Evolutionary conservation across 331 rosid genomes (phyloP).

Genomic region (Quercus phellos): DNA sequence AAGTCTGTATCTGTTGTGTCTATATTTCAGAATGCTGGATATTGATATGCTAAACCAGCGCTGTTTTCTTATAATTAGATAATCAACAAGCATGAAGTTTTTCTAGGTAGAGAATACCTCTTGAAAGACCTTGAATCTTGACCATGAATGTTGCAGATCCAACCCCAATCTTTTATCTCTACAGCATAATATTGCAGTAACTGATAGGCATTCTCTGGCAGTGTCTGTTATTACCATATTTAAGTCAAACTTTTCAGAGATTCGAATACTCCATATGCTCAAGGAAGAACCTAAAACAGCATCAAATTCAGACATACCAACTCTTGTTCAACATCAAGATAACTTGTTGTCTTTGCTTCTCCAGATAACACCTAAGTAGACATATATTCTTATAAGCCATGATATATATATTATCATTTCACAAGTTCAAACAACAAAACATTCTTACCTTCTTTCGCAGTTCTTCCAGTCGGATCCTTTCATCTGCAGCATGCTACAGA

Average conservation of each 20-base stretch:
- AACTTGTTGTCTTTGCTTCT: conserved; percentile 62
- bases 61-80: background rate
- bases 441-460: conserved; percentile 69
- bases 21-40: background rate
- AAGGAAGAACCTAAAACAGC: conserved; percentile 20
- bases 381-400: conserved; percentile 23
- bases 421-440: conserved; percentile 17
- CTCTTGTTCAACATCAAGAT: conserved; percentile 68
- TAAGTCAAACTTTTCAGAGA: conserved; percentile 10
- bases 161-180: conserved; percentile 78
- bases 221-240: conserved; percentile 40
- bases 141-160: conserved; percentile 75
- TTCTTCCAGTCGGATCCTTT: conserved; percentile 88
- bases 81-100: conserved; percentile 6
- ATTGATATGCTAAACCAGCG: background rate
- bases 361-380: conserved; percentile 66
- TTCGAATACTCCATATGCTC: background rate
- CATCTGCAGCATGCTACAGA: conserved; percentile 94
- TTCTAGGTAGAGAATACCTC: conserved; percentile 37
- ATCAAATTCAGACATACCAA: conserved; percentile 51
- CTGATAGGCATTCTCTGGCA: conserved; percentile 88
- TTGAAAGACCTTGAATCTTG: conserved; percentile 61
- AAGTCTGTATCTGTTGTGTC: background rate
- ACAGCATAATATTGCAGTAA: conserved; percentile 64
- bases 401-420: conserved; percentile 9